phyloP scores from a whole-genome alignment of 2,329 filamentous ascomycete species.

The Thielaviopsis cerberus region DNA sequence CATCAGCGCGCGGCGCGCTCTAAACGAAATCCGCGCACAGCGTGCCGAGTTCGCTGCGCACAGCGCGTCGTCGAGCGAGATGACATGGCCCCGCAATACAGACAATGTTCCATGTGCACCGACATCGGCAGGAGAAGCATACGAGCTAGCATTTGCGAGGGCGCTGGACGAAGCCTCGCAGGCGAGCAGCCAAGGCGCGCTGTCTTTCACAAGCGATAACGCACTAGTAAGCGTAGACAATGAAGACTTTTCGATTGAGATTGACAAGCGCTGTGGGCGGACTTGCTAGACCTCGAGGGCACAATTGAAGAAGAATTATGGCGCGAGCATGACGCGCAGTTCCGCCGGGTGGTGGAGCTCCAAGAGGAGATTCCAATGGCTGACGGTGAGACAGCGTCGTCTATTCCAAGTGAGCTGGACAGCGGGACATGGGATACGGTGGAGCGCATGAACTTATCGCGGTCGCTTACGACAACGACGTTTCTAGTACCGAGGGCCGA shows the following conservation, averaged over 20 bases:
- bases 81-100: too few relatives aligned
- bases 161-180: too few relatives aligned
- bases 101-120: too few relatives aligned
- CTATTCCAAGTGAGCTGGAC: background rate
- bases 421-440: background rate
- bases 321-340: background rate
- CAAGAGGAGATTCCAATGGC: background rate
- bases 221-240: background rate
- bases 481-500: background rate
- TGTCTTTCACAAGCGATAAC: too few relatives aligned
- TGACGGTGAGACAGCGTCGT: background rate
- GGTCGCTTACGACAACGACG: background rate
- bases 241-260: background rate
- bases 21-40: too few relatives aligned
- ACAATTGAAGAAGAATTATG: background rate
- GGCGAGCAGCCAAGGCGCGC: too few relatives aligned
- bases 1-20: too few relatives aligned
- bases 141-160: too few relatives aligned
- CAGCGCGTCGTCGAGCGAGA: too few relatives aligned
- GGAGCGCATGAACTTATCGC: background rate
- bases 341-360: background rate
- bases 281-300: background rate
- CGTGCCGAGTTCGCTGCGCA: too few relatives aligned
- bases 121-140: too few relatives aligned
- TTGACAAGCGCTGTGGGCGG: background rate